These are phyloP conservation scores for Volvariella surrecta DNA, from an alignment of 1,284 basidiomycete species.

Conservation along the genomic window DNA sequence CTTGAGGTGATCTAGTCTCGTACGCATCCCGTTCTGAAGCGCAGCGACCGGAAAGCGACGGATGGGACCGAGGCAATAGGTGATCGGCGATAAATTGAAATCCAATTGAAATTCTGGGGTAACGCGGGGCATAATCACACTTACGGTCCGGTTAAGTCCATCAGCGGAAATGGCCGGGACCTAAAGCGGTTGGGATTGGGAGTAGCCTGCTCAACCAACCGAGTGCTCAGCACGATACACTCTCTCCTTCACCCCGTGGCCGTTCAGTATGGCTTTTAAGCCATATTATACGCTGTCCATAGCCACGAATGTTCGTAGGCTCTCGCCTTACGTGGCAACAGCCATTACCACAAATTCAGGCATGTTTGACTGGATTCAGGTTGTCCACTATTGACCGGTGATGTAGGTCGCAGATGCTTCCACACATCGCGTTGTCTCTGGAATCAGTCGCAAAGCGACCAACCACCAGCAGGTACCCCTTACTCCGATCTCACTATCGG, in stretches of 20 bases:
- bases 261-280: slow-evolving; percentile 22
- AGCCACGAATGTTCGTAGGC: slow-evolving; percentile 15
- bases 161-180: slow-evolving; percentile 6
- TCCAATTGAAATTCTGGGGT: slow-evolving; percentile 5
- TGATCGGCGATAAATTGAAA: slow-evolving; percentile 1
- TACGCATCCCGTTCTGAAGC: too few species aligned
- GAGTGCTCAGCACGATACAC: background rate
- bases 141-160: slow-evolving; percentile 7
- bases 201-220: background rate
- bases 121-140: slow-evolving; percentile 9
- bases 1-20: too few species aligned
- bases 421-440: slow-evolving; percentile 19
- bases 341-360: slow-evolving; percentile 2
- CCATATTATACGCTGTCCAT: slow-evolving; percentile 19
- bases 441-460: slow-evolving; percentile 17
- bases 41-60: too few species aligned
- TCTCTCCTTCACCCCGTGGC: slow-evolving; percentile 1
- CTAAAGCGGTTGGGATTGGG: background rate
- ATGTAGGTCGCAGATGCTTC: slow-evolving; percentile 23
- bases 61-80: too few species aligned
- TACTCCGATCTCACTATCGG: slow-evolving; percentile 74
- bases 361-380: slow-evolving; percentile 5
- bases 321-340: slow-evolving; percentile 11
- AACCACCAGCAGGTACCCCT: slow-evolving; percentile 40
- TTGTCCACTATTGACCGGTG: slow-evolving; percentile 3